Evolutionary conservation across 169 alveolate species (phyloP).

Genomic region (Eimeria maxima): DNA sequence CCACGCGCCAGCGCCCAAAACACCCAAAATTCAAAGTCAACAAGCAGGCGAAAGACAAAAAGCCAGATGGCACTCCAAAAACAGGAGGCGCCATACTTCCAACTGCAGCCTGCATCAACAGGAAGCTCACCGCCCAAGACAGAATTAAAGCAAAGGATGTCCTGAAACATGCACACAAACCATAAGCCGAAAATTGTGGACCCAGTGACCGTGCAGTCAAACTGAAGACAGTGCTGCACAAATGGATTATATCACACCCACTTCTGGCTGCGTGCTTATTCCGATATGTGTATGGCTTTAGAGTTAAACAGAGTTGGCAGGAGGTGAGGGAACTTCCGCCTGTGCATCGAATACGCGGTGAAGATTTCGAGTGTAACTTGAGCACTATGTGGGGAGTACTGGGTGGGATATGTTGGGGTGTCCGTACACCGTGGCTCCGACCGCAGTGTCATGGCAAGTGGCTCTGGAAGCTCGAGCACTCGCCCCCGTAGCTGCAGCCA

Average conservation of each 20-base stretch:
- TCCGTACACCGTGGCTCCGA: conserved; percentile 42
- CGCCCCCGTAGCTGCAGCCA: conserved; percentile 54
- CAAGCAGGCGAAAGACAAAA: conserved; percentile 37
- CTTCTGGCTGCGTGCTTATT: neutral
- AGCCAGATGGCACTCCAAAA: conserved; percentile 38
- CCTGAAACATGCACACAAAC: conserved; percentile 6
- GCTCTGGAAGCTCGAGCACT: conserved; percentile 50
- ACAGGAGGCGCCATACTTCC: conserved; percentile 68
- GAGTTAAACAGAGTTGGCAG: neutral
- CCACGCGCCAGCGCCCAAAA: neutral
- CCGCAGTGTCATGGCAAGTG: conserved; percentile 72
- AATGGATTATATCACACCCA: neutral
- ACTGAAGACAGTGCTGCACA: neutral
- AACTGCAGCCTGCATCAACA: conserved; percentile 22
- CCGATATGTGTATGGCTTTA: neutral
- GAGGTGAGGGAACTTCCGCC: neutral
- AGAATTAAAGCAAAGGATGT: conserved; percentile 6
- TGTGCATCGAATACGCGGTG: neutral
- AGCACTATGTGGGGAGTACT: neutral
- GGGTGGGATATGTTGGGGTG: neutral
- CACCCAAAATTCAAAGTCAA: conserved; percentile 44
- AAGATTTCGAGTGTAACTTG: neutral
- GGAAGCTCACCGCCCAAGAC: conserved; percentile 67
- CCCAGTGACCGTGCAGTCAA: neutral
- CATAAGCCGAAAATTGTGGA: neutral